phyloP scores from a whole-genome alignment of 1,284 basidiomycete species.

The Ustilago tritici region DNA sequence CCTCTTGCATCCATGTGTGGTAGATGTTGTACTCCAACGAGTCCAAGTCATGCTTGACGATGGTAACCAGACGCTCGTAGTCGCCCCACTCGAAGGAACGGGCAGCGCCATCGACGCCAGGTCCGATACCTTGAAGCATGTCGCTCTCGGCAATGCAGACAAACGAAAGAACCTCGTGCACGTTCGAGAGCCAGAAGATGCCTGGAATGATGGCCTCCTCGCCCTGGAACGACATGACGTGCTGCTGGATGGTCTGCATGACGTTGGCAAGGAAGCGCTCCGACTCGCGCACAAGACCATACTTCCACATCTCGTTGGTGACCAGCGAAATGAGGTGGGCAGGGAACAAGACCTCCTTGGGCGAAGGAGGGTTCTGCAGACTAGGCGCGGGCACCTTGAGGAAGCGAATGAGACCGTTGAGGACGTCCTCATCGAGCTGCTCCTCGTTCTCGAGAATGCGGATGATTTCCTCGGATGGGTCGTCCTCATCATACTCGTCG shows the following conservation, averaged over 20 bases:
- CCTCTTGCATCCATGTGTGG: slow-evolving; percentile 99
- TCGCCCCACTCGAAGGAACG: slow-evolving; percentile 96
- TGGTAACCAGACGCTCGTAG: slow-evolving; percentile 93
- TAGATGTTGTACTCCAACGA: slow-evolving; percentile 99
- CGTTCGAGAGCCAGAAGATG: slow-evolving; percentile 99
- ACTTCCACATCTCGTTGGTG: slow-evolving; percentile 99
- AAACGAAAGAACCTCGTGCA: slow-evolving; percentile 99
- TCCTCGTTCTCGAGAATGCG: slow-evolving; percentile 90
- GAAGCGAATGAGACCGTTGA: slow-evolving; percentile 88
- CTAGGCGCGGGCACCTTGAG: slow-evolving; percentile 94
- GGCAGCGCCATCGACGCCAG: slow-evolving; percentile 86
- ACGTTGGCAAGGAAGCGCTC: slow-evolving; percentile 98
- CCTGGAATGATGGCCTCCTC: slow-evolving; percentile 97
- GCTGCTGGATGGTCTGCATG: slow-evolving; percentile 96
- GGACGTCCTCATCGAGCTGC: slow-evolving; percentile 91
- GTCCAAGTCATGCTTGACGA: slow-evolving; percentile 98
- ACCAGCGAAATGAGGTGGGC: slow-evolving; percentile 98
- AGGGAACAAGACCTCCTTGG: slow-evolving; percentile 98
- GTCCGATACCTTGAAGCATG: slow-evolving; percentile 96
- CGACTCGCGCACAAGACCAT: slow-evolving; percentile 94
- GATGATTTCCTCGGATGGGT: slow-evolving; percentile 94
- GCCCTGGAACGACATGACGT: slow-evolving; percentile 92
- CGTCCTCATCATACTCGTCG: slow-evolving; percentile 74
- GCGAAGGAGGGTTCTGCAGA: slow-evolving; percentile 87
- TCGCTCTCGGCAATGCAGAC: slow-evolving; percentile 98